Percentiles rank a stretch among this genome's conserved stretches.
These are phyloP conservation scores for Dillenia suffruticosa DNA, from an alignment of 164 flowering plant genomes.

Conservation along the genomic window DNA sequence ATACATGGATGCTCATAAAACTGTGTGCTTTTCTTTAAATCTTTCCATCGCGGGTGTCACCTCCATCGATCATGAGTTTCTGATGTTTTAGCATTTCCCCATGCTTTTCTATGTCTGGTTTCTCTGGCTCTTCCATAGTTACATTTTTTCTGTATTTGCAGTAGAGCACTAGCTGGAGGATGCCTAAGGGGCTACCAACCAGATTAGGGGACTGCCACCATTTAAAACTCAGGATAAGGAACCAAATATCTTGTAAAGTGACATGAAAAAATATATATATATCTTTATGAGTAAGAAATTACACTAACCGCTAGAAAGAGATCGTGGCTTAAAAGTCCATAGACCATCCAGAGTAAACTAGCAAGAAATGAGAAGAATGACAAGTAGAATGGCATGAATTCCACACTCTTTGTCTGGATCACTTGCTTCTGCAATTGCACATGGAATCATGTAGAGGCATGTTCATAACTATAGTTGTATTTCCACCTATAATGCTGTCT, in stretches of 20 bases:
- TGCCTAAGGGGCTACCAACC: constrained; percentile 41
- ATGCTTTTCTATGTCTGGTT: constrained; percentile 30
- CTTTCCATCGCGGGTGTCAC: constrained; percentile 6
- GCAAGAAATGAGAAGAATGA: constrained; percentile 45
- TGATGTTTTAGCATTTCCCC: constrained; percentile 14
- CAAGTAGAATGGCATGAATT: constrained; percentile 54
- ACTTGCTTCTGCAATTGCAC: constrained; percentile 31
- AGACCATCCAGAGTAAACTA: constrained; percentile 41
- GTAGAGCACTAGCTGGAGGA: constrained; percentile 49
- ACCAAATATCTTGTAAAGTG: too few species aligned
- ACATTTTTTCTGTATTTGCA: constrained; percentile 40
- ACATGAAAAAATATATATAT: not conserved
- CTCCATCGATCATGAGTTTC: constrained; percentile 5
- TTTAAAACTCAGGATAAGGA: too few species aligned
- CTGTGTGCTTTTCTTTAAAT: not conserved
- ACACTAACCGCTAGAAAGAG: constrained; percentile 42
- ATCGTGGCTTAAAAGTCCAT: constrained; percentile 43
- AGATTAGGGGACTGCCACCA: constrained; percentile 49
- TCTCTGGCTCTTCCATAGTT: constrained; percentile 24
- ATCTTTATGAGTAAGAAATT: not conserved
- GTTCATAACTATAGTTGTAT: too few species aligned
- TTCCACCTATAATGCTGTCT: too few species aligned
- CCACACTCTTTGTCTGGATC: constrained; percentile 46
- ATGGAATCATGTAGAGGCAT: too few species aligned
- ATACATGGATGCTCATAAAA: too few species aligned